A percentile compares a stretch with the other conserved stretches of the same genome.
These are phyloP conservation scores for Yarrowia divulgata DNA, from an alignment of 805 yeast species.

Conservation along the genomic window DNA sequence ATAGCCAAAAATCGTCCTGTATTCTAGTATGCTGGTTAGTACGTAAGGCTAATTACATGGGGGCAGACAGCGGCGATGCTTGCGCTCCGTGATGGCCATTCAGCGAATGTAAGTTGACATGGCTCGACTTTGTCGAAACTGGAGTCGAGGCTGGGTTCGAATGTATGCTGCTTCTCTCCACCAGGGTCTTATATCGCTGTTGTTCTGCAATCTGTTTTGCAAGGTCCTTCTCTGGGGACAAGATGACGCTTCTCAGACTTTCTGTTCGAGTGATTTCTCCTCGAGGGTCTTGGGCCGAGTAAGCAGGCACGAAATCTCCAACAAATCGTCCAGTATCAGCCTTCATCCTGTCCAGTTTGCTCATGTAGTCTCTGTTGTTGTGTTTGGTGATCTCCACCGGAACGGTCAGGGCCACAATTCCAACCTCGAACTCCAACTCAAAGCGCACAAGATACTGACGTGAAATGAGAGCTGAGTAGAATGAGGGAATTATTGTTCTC, in stretches of 20 bases:
- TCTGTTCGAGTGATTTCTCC: slow-evolving; percentile 24
- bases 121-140: slow-evolving; percentile 14
- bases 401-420: background rate
- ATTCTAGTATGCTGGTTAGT: background rate
- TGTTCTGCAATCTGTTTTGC: slow-evolving; percentile 26
- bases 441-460: slow-evolving; percentile 24
- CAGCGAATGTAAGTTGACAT: slow-evolving; percentile 12
- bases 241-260: slow-evolving; percentile 21
- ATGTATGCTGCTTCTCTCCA: slow-evolving; percentile 20
- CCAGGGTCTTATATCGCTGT: slow-evolving; percentile 18
- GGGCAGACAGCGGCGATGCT: slow-evolving; percentile 14
- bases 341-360: slow-evolving; percentile 23
- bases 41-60: background rate
- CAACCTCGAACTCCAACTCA: slow-evolving; percentile 21
- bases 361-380: slow-evolving; percentile 34
- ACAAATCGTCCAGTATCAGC: slow-evolving; percentile 23
- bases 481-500: slow-evolving; percentile 9
- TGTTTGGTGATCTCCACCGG: slow-evolving; percentile 29
- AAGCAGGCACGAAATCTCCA: slow-evolving; percentile 30
- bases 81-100: background rate
- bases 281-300: slow-evolving; percentile 23
- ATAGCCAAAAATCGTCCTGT: slow-evolving; percentile 10
- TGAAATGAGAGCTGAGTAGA: slow-evolving; percentile 27
- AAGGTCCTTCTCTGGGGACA: slow-evolving; percentile 24
- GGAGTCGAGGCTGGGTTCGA: slow-evolving; percentile 15